A percentile compares a stretch with the other conserved stretches of the same genome.
Evolutionary conservation across 306 rosid species (phyloP).

Genomic region (Senna tora): DNA sequence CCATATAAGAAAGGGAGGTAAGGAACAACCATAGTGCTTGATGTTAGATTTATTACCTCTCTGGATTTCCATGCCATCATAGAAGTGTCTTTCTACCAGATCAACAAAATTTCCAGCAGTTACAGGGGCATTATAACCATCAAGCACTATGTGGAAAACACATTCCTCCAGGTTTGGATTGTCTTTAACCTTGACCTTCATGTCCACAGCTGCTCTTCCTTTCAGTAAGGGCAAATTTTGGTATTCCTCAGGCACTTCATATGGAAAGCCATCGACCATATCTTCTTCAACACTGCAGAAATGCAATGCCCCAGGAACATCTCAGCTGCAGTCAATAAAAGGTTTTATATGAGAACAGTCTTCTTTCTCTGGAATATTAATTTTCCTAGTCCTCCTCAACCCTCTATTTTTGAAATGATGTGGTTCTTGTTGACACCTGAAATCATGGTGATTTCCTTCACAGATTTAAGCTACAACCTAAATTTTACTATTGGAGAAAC

Average conservation of each 20-base stretch:
- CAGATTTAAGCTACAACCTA: conserved; percentile 22
- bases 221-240: conserved; percentile 80
- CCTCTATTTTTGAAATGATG: conserved; percentile 35
- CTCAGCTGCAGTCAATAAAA: conserved; percentile 99
- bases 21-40: conserved; percentile 14
- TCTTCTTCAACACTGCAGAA: conserved; percentile 99
- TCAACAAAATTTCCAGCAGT: conserved; percentile 94
- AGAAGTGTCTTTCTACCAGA: conserved; percentile 90
- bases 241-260: conserved; percentile 88
- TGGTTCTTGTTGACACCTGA: conserved; percentile 29
- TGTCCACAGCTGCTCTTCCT: conserved; percentile 96
- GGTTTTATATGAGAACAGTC: conserved; percentile 81
- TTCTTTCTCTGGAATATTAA: conserved; percentile 53
- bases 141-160: conserved; percentile 89
- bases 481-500: conserved; percentile 20
- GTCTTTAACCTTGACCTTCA: conserved; percentile 99
- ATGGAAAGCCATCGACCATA: conserved; percentile 96
- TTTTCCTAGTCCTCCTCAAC: conserved; percentile 51
- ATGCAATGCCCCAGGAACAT: conserved; percentile 99
- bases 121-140: conserved; percentile 94
- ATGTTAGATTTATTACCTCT: conserved; percentile 66
- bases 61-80: conserved; percentile 97
- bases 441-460: conserved; percentile 27
- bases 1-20: conserved; percentile 16
- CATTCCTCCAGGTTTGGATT: conserved; percentile 80